These are phyloP conservation scores for Pseudocercospora vitis DNA, from an alignment of 2,329 filamentous ascomycete species.

Conservation along the genomic window DNA sequence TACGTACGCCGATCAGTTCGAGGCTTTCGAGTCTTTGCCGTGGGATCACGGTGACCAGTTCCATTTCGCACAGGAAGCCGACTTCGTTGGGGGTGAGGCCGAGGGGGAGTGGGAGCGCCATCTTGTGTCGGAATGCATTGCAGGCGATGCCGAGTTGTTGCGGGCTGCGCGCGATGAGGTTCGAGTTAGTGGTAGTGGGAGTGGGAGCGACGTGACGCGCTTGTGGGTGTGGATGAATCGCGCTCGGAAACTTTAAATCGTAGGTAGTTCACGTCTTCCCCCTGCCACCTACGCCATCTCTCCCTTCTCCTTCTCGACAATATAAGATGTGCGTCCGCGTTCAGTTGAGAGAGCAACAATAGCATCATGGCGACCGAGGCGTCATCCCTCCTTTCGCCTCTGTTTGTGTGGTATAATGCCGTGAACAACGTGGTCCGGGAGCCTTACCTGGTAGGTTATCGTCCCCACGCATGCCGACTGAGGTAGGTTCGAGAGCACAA, in stretches of 20 bases:
- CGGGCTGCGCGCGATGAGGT: too few relatives aligned
- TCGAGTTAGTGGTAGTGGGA: neutral
- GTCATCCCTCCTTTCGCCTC: conserved; percentile 25
- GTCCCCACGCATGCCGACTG: neutral
- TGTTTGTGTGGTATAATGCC: conserved; percentile 34
- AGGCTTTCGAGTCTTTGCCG: conserved; percentile 86
- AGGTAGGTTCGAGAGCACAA: conserved; percentile 28
- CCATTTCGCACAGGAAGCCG: conserved; percentile 96
- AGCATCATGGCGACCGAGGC: conserved; percentile 26
- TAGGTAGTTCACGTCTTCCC: neutral
- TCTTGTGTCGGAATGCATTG: conserved; percentile 34
- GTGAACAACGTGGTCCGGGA: conserved; percentile 54
- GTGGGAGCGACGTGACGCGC: neutral
- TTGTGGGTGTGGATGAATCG: neutral
- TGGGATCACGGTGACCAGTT: conserved; percentile 87
- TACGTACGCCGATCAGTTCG: conserved; percentile 71
- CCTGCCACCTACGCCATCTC: neutral
- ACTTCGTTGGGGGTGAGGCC: conserved; percentile 83
- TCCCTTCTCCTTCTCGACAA: conserved; percentile 4
- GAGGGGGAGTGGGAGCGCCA: conserved; percentile 63
- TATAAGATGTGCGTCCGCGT: neutral
- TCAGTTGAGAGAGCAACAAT: neutral
- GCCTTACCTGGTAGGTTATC: conserved; percentile 57
- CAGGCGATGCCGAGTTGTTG: too few relatives aligned
- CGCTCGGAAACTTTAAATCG: neutral